Conservation (phyloP, 2,329 filamentous ascomycete species). For the Penicillium thymicola region DNA sequence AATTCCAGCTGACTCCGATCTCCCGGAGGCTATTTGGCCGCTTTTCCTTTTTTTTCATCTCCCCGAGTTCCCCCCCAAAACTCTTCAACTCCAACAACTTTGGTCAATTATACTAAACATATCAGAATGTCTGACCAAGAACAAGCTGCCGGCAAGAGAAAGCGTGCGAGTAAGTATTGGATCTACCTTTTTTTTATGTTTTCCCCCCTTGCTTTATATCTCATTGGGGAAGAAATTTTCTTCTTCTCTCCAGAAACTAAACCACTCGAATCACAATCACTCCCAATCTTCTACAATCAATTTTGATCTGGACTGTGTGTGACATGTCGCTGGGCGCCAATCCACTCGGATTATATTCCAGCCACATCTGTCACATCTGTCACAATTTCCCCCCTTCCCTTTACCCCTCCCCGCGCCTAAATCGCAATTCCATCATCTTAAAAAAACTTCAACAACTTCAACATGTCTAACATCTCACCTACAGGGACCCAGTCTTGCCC, state of each 20-base stretch:
- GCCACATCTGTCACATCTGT: not conserved
- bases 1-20: not conserved
- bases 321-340: not conserved
- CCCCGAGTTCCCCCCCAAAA: conserved; percentile 11
- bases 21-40: not conserved
- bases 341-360: not conserved
- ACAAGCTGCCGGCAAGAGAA: conserved; percentile 37
- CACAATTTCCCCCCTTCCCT: not conserved
- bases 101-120: conserved; percentile 2
- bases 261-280: not conserved
- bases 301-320: not conserved
- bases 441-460: not conserved
- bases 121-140: conserved; percentile 31
- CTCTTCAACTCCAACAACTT: conserved; percentile 16
- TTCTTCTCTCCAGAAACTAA: not conserved
- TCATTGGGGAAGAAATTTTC: too few species aligned
- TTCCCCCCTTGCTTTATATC: not conserved
- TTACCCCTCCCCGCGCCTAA: conserved; percentile 2
- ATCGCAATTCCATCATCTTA: not conserved
- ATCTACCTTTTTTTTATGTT: not conserved
- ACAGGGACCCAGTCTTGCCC: conserved; percentile 91
- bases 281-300: not conserved
- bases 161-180: conserved; percentile 38
- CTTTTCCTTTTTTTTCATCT: not conserved
- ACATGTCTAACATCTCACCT: conserved; percentile 28